Evolutionary conservation across 805 yeast genomes (phyloP).

Genomic region (Yamadazyma laniorum): DNA sequence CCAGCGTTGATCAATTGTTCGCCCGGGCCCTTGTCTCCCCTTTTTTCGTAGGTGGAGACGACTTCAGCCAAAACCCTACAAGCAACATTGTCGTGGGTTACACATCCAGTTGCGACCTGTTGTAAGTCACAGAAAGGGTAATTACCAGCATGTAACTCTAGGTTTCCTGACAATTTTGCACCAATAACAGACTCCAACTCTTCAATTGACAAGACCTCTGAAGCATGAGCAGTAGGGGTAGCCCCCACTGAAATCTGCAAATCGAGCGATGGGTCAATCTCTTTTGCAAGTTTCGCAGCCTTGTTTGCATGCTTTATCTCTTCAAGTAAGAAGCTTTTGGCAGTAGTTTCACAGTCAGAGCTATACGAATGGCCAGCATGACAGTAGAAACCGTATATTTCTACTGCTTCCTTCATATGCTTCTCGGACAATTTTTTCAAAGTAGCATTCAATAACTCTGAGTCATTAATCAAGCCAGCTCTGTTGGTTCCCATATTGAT

Average conservation of each 20-base stretch:
- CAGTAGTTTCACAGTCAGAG: conserved; percentile 43
- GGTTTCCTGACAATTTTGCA: conserved; percentile 33
- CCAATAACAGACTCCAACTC: conserved; percentile 22
- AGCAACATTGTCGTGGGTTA: conserved; percentile 63
- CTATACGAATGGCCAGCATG: conserved; percentile 79
- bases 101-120: conserved; percentile 68
- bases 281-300: conserved; percentile 45
- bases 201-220: conserved; percentile 26
- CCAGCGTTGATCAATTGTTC: conserved; percentile 72
- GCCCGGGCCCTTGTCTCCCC: conserved; percentile 52
- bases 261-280: conserved; percentile 33
- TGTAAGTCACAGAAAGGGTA: conserved; percentile 73
- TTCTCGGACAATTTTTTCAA: conserved; percentile 28
- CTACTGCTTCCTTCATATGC: conserved; percentile 30
- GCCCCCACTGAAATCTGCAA: conserved; percentile 73
- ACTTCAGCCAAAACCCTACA: conserved; percentile 58
- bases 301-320: conserved; percentile 57
- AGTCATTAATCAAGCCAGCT: conserved; percentile 51
- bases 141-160: conserved; percentile 83
- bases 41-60: conserved; percentile 49
- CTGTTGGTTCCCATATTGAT: conserved; percentile 70
- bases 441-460: conserved; percentile 34
- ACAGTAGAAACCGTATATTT: conserved; percentile 67
- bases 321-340: conserved; percentile 46
- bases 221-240: conserved; percentile 74